These are phyloP conservation scores for Aspergillus sp. DNA, from an alignment of 2,329 filamentous ascomycete species.

Conservation along the genomic window DNA sequence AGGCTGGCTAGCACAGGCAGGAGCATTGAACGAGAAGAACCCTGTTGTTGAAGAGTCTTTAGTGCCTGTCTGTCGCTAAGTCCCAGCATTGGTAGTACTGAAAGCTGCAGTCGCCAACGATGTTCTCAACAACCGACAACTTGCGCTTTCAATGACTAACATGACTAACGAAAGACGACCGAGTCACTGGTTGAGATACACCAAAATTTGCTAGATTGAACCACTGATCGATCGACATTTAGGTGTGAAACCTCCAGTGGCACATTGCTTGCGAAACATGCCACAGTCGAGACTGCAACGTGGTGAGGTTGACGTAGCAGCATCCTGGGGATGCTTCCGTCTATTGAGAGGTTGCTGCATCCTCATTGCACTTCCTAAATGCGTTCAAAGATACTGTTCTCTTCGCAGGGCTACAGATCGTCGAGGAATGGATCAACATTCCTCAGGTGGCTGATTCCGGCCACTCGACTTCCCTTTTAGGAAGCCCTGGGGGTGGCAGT, in stretches of 20 bases:
- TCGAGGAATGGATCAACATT: conserved; percentile 14
- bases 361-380: too few relatives aligned
- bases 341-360: neutral
- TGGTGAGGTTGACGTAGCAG: neutral
- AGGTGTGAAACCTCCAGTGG: neutral
- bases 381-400: too few relatives aligned
- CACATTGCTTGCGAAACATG: neutral
- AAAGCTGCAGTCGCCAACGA: neutral
- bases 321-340: conserved; percentile 2
- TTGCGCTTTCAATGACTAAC: neutral
- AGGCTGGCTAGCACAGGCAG: neutral
- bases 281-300: neutral
- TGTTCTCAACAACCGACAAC: too few relatives aligned
- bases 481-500: neutral
- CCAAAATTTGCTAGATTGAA: neutral
- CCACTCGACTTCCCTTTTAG: neutral
- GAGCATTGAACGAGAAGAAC: neutral
- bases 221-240: neutral
- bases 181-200: neutral
- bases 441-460: conserved; percentile 3
- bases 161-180: neutral
- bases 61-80: neutral
- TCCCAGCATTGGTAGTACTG: neutral
- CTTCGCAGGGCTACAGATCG: neutral
- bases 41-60: too few relatives aligned